These are phyloP conservation scores for Rhodamnia argentea DNA, from an alignment of 345 rosid species.

Conservation along the genomic window DNA sequence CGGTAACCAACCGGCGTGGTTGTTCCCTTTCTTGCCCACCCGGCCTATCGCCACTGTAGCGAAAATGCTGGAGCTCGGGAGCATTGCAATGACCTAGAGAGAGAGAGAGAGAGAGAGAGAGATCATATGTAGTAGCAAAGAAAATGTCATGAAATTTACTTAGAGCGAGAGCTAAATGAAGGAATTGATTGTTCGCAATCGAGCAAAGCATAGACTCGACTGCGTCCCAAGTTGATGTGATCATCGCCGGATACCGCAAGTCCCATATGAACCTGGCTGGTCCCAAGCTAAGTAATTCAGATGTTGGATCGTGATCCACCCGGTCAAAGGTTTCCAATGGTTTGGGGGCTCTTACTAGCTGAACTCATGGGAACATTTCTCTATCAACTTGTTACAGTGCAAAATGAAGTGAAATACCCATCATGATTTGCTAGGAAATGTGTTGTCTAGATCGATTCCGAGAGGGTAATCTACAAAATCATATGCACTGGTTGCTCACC, in stretches of 20 bases:
- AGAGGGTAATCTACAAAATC: background rate
- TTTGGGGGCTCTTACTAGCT: background rate
- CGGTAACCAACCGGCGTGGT: constrained; percentile 58
- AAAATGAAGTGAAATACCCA: background rate
- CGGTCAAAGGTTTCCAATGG: background rate
- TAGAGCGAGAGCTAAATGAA: background rate
- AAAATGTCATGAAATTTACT: background rate
- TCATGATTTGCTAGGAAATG: background rate
- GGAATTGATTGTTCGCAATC: background rate
- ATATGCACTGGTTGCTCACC: background rate
- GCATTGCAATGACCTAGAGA: constrained; percentile 14
- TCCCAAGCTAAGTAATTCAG: background rate
- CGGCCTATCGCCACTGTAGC: constrained; percentile 46
- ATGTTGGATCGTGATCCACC: background rate
- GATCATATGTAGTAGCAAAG: background rate
- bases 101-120: background rate
- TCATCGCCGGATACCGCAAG: background rate
- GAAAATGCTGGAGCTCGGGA: constrained; percentile 40
- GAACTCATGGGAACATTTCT: background rate
- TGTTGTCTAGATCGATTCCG: background rate
- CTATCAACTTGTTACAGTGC: background rate
- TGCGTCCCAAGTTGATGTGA: accelerated
- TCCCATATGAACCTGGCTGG: background rate
- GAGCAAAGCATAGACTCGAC: background rate
- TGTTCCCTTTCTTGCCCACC: constrained; percentile 49